Base-by-base conservation (phyloP, 352 stramenopile species). In the Phytophthora agathidicida region DNA sequence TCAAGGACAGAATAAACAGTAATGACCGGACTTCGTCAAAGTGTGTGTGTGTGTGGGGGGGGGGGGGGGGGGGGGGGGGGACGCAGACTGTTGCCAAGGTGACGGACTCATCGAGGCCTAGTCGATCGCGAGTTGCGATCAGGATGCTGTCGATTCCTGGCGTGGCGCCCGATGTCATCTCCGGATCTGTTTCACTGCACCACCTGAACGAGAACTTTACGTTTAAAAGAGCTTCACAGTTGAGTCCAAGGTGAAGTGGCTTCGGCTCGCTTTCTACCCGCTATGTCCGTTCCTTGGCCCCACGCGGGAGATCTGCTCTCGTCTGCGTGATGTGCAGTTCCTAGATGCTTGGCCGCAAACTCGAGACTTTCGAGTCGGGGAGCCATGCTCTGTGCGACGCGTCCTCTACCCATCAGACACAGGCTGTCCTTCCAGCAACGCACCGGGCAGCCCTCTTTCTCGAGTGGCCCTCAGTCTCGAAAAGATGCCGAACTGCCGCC, bases 401-500 rank as follows among this genome's bases (percentile, higher is more conserved):
- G 16, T 28, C 30, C 30, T 52, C 28, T 48, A 43, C 39, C 14
- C 24, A 32, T 5, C 19, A 31, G 45, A 14, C 45, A 53, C 45
- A 30, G 5, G 7, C 42, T 11, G 22, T 20, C 7, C 19, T 24
- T 32, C 37, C 5, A 28, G 7, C 19, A 6, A 14, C n/a, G n/a
- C n/a, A n/a, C n/a, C n/a, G n/a, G n/a, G n/a, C n/a, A n/a, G n/a
- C n/a, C n/a, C n/a, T n/a, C n/a, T n/a, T n/a, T n/a, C n/a, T n/a
- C n/a, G n/a, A n/a, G n/a, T n/a, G 30, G 17, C 5, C 44, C 27
- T 59, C 56, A 60, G 38, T 65, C 31, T 65, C 17, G 48, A 60
- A 65, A 53, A 53, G 23, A 66, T 66, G 57, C 22, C 49, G n/a
- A 66, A 66, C 49, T 66, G 57, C 20, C 57, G 57, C 32, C 57